phyloP scores from a whole-genome alignment of 345 rosid genomes.

The Cardiospermum halicacabum region DNA sequence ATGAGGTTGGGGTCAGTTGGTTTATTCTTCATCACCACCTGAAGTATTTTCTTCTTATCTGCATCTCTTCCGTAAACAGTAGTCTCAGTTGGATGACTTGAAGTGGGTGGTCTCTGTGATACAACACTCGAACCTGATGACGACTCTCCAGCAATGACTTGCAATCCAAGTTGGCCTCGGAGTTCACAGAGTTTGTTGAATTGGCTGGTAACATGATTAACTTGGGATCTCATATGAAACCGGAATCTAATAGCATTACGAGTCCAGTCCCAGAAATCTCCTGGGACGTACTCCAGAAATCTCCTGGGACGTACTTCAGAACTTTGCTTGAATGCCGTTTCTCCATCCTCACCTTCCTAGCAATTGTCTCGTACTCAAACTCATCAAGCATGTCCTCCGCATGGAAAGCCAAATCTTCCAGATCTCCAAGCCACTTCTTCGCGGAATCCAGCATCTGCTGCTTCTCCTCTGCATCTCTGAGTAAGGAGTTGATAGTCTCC shows the following conservation, averaged over 20 bases:
- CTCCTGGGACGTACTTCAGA: too few species aligned
- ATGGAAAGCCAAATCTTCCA: background rate
- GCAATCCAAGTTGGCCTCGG: background rate
- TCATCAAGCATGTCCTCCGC: slow-evolving; percentile 5
- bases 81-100: background rate
- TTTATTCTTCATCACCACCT: background rate
- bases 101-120: too few species aligned
- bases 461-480: background rate
- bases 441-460: background rate
- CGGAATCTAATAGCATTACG: background rate
- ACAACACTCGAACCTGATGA: background rate
- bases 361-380: too few species aligned
- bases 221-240: background rate
- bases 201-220: background rate
- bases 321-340: too few species aligned
- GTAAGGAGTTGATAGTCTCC: background rate
- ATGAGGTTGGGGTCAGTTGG: too few species aligned
- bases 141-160: background rate
- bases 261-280: too few species aligned
- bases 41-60: background rate
- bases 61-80: background rate
- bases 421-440: background rate
- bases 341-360: too few species aligned
- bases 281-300: too few species aligned
- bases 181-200: background rate